phyloP scores from a whole-genome alignment of 352 stramenopile genomes.

The Pythium coloratum region DNA sequence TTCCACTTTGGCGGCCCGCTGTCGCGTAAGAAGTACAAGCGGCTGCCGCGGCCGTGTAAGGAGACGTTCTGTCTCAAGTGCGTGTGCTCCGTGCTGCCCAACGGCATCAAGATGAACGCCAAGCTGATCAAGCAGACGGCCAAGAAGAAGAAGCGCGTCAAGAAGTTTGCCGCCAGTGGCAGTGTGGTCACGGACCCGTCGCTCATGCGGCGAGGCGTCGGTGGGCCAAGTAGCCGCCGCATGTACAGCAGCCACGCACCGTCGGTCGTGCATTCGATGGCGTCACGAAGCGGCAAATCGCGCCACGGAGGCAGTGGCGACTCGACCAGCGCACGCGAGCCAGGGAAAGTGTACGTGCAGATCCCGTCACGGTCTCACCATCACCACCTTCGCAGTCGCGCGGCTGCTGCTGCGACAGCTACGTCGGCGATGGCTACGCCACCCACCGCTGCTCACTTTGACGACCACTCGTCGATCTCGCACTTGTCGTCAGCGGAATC shows the following conservation, averaged over 20 bases:
- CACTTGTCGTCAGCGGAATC: conserved; percentile 68
- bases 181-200: conserved; percentile 25
- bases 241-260: conserved; percentile 7
- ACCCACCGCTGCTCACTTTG: not conserved
- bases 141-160: conserved; percentile 52
- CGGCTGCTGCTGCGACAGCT: not conserved
- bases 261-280: conserved; percentile 5
- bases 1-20: conserved; percentile 2
- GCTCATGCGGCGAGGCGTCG: conserved; percentile 19
- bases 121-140: conserved; percentile 55
- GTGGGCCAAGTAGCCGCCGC: conserved; percentile 3
- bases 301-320: conserved; percentile 5
- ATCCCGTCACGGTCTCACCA: conserved; percentile 13
- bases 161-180: conserved; percentile 24
- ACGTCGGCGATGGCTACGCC: not conserved
- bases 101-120: conserved; percentile 62
- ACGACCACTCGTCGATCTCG: conserved; percentile 60
- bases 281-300: conserved; percentile 5
- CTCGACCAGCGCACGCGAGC: conserved; percentile 10
- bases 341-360: conserved; percentile 23
- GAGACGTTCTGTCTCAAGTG: conserved; percentile 79
- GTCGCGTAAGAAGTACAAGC: conserved; percentile 11
- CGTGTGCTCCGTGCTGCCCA: conserved; percentile 66
- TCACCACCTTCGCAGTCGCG: conserved; percentile 10
- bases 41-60: conserved; percentile 43